Evolutionary conservation across 2,329 filamentous ascomycete species (phyloP), one percentile per base, ranked within the genome.

Genomic region (Fusarium decemcellulare): DNA sequence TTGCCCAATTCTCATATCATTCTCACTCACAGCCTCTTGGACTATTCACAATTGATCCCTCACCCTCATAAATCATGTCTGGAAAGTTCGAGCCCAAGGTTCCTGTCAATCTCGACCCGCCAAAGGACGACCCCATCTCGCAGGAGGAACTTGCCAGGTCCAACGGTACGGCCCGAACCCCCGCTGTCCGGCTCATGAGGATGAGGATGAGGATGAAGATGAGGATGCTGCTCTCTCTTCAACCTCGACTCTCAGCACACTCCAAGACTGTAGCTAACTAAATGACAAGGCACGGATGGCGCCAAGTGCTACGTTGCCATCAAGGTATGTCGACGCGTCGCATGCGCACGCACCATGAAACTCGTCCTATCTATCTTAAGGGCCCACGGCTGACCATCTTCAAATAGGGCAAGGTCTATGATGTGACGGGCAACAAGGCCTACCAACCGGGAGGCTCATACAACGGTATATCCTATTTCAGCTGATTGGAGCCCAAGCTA

Each of bases 81-180:
- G 87, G 86, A 68, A 91, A 88, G 73, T 97, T 97, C 75, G 91
- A 93, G 78, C 93, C 94, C 44, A 97, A 96, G 81, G 83, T 84
- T 30, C 87, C 93, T 4, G 91, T 96, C 64, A 82, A 90, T 61
- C 88, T 99, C 63, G 86, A 92, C 61, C 91, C 94, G 39, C 96
- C 96, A 14, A 98, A 97, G 83, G 88, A 94, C 77, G 95, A 98
- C 75, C 88, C 88, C 39, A 98, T 99, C 74, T 90, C 91, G n/a
- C 76, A 86, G 2, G 93, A 96, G 62, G 90, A 95, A 74, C 86
- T 99, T 67, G 86, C 91, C 40, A 91, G 92, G 79, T 94, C 93
- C 74, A 90, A 96, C 78, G 96, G 96, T 97, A 85, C 76, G 90
- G 80, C 30, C 42, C 37, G 18, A n/a, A 30, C 51, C 56, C 34